phyloP scores from a whole-genome alignment of 140 eudicot species.

The Bidens hawaiensis region DNA sequence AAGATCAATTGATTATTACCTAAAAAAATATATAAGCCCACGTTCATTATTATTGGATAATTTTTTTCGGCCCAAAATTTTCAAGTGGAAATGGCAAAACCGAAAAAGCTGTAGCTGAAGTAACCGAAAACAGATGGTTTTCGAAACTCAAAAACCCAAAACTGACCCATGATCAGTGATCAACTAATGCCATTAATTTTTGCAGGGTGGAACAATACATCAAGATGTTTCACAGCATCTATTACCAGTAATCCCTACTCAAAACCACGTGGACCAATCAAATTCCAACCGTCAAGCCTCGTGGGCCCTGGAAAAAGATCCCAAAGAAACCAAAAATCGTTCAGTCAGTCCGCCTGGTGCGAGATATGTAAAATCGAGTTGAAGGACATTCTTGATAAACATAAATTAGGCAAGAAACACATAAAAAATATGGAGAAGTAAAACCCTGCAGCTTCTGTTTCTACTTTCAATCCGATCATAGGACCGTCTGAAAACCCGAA shows the following conservation, averaged over 20 bases:
- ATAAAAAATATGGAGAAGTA: conserved; percentile 40
- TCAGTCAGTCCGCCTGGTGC: conserved; percentile 63
- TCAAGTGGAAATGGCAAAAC: no score
- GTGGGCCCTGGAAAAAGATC: conserved; percentile 26
- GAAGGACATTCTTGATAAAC: conserved; percentile 40
- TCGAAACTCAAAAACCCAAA: no score
- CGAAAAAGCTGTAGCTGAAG: no score
- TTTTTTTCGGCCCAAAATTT: no score
- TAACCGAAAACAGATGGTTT: no score
- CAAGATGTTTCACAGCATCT: conserved; percentile 29
- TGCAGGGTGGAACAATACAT: conserved; percentile 29
- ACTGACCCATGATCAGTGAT: no score
- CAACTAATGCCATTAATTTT: background rate
- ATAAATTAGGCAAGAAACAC: conserved; percentile 64
- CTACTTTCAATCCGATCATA: conserved; percentile 27
- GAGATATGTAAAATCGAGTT: conserved; percentile 54
- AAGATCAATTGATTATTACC: no score
- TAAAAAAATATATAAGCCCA: no score
- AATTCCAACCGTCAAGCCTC: conserved; percentile 21
- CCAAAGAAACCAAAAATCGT: conserved; percentile 41
- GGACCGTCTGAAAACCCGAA: conserved; percentile 50
- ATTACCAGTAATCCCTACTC: conserved; percentile 14
- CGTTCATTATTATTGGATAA: no score
- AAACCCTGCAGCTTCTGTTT: conserved; percentile 3
- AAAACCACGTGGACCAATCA: conserved; percentile 20